phyloP scores from a whole-genome alignment of 495 filamentous ascomycete species.

The Haplographium delicatum region DNA sequence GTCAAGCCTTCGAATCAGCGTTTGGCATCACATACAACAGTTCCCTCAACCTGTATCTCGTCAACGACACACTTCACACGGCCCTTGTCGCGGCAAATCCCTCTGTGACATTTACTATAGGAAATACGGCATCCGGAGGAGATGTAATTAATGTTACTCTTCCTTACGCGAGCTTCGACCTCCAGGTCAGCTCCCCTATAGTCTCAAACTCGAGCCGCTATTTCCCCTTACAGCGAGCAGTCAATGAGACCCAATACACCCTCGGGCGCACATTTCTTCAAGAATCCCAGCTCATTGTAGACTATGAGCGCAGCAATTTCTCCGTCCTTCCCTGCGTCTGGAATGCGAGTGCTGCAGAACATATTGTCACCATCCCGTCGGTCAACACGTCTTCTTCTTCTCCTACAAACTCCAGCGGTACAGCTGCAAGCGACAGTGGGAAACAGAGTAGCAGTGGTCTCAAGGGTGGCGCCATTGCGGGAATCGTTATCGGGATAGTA shows the following conservation, averaged over 20 bases:
- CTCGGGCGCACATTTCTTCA: conserved; percentile 53
- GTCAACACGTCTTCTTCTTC: too few species aligned
- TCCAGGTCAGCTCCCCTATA: conserved; percentile 26
- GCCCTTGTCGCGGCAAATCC: conserved; percentile 41
- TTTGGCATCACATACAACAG: conserved; percentile 46
- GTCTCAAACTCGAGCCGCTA: conserved; percentile 26
- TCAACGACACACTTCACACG: conserved; percentile 39
- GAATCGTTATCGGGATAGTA: too few species aligned
- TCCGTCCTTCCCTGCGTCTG: conserved; percentile 16
- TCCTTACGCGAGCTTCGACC: conserved; percentile 50
- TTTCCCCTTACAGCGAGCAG: conserved; percentile 48
- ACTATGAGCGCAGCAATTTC: conserved; percentile 18
- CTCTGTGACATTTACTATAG: conserved; percentile 46
- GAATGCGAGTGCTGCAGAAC: background rate
- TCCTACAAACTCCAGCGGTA: too few species aligned
- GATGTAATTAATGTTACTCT: conserved; percentile 41
- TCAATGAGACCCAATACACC: conserved; percentile 45
- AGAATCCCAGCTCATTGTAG: conserved; percentile 36
- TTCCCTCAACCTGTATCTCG: conserved; percentile 41
- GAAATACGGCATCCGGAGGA: conserved; percentile 35
- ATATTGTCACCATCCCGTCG: conserved; percentile 13
- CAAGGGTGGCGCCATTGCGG: too few species aligned
- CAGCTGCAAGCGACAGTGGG: too few species aligned
- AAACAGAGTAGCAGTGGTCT: too few species aligned
- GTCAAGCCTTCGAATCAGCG: conserved; percentile 44